phyloP scores from a whole-genome alignment of 1,284 basidiomycete species.

The Sphagnurus paluster region DNA sequence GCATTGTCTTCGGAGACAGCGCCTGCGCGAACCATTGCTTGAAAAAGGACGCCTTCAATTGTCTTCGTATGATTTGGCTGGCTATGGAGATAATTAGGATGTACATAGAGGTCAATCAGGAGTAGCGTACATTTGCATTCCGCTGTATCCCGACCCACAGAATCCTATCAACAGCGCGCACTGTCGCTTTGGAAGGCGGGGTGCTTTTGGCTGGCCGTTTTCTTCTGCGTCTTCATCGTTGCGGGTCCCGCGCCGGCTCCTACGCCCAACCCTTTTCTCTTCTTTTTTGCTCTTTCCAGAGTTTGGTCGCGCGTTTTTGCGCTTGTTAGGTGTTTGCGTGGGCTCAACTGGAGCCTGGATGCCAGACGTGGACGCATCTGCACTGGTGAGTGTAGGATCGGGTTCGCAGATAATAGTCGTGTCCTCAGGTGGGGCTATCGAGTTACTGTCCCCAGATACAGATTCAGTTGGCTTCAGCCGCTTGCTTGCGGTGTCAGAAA shows the following conservation, averaged over 20 bases:
- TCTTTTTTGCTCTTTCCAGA: slow-evolving; percentile 24
- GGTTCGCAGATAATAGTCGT: not conserved
- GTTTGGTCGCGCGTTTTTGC: slow-evolving; percentile 5
- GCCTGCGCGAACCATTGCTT: slow-evolving; percentile 85
- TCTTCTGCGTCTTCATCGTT: slow-evolving; percentile 28
- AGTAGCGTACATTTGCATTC: slow-evolving; percentile 89
- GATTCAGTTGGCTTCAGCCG: slow-evolving; percentile 15
- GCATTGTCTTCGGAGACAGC: slow-evolving; percentile 94
- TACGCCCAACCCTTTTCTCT: slow-evolving; percentile 25
- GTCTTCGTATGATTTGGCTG: slow-evolving; percentile 68
- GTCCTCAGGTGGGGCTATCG: not conserved
- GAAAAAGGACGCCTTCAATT: slow-evolving; percentile 91
- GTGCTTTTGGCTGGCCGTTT: slow-evolving; percentile 33
- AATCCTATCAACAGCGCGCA: slow-evolving; percentile 77
- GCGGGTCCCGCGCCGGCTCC: slow-evolving; percentile 31
- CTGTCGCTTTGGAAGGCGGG: slow-evolving; percentile 70
- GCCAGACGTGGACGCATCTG: not conserved
- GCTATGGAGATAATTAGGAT: slow-evolving; percentile 27
- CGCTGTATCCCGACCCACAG: slow-evolving; percentile 82
- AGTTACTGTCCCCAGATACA: not conserved
- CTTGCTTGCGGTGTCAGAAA: slow-evolving; percentile 11
- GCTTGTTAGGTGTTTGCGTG: slow-evolving; percentile 5
- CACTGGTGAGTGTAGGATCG: not conserved
- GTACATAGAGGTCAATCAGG: slow-evolving; percentile 7
- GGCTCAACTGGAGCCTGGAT: not conserved